Evolutionary conservation across 2,329 filamentous ascomycete genomes (phyloP).

Genomic region (Colletotrichum brevisporum): DNA sequence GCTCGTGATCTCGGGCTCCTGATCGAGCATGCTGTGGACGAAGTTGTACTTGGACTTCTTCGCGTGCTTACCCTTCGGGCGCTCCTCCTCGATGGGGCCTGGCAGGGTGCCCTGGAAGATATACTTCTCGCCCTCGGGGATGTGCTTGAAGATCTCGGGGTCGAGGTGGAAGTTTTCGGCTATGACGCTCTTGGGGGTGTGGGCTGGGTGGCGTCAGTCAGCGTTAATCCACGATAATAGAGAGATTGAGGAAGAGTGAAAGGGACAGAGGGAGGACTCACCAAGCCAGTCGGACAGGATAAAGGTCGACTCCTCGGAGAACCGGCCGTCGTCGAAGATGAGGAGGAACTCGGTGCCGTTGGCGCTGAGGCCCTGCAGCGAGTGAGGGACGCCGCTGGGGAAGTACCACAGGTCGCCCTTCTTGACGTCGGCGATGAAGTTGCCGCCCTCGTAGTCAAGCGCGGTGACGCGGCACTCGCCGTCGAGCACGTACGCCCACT

Average conservation of each 20-base stretch:
- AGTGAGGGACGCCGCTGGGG: slow-evolving; percentile 82
- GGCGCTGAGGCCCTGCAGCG: slow-evolving; percentile 63
- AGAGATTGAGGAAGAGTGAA: too few relatives aligned
- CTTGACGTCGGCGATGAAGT: slow-evolving; percentile 82
- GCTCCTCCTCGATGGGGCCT: slow-evolving; percentile 75
- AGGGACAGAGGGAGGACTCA: slow-evolving; percentile 48
- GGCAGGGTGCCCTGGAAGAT: slow-evolving; percentile 81
- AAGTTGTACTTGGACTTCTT: slow-evolving; percentile 79
- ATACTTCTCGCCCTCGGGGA: slow-evolving; percentile 79
- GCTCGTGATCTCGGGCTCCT: slow-evolving; percentile 74
- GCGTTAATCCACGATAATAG: neutral
- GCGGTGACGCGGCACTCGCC: slow-evolving; percentile 80
- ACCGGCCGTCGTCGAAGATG: slow-evolving; percentile 64
- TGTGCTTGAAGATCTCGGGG: slow-evolving; percentile 77
- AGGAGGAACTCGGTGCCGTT: slow-evolving; percentile 54
- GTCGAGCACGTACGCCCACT: slow-evolving; percentile 83
- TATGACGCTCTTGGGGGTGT: slow-evolving; percentile 80
- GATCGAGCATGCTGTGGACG: slow-evolving; percentile 79
- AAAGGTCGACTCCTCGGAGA: slow-evolving; percentile 77
- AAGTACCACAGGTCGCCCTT: slow-evolving; percentile 86
- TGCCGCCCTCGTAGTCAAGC: slow-evolving; percentile 81
- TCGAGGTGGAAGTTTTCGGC: slow-evolving; percentile 82
- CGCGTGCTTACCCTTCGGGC: slow-evolving; percentile 71
- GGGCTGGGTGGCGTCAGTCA: slow-evolving; percentile 58
- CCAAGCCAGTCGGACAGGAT: slow-evolving; percentile 80